Conservation (phyloP, 805 yeast genomes). For the Suhomyces pyralidae region DNA sequence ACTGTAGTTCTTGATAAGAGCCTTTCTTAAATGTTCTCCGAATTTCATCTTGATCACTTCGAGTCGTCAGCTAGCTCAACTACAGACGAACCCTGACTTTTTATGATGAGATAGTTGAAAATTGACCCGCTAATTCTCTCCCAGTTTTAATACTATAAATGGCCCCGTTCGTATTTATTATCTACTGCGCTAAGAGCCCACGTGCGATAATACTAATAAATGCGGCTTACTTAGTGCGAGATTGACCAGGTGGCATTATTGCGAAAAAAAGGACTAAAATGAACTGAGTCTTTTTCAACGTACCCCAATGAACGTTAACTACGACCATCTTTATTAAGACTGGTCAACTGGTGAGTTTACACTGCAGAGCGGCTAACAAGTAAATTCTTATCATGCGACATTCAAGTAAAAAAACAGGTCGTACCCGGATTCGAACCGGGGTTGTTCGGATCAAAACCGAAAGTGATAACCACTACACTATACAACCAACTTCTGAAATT, state of each 20-base stretch:
- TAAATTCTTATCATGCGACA: too few relatives aligned
- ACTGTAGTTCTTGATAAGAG: slow-evolving; percentile 85
- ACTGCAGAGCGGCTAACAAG: neutral
- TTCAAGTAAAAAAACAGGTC: slow-evolving; percentile 4
- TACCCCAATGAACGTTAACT: neutral
- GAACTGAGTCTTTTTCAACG: neutral
- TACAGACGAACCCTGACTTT: neutral
- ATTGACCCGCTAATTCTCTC: neutral
- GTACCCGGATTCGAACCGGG: slow-evolving; percentile 59
- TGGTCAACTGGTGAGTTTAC: neutral
- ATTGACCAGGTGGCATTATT: neutral
- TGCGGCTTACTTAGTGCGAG: neutral
- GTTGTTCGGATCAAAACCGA: slow-evolving; percentile 79
- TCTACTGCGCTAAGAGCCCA: neutral
- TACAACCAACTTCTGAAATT: too few relatives aligned
- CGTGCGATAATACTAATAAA: neutral
- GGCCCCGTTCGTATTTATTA: neutral
- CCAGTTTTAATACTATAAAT: neutral
- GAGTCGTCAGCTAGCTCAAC: neutral
- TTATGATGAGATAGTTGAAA: neutral
- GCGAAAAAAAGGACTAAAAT: neutral
- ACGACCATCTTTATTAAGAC: neutral
- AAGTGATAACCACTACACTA: slow-evolving; percentile 81
- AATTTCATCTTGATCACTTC: slow-evolving; percentile 67
- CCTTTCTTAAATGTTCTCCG: slow-evolving; percentile 87